phyloP scores from a whole-genome alignment of 2,329 filamentous ascomycete species.

The Bisporella sp. region DNA sequence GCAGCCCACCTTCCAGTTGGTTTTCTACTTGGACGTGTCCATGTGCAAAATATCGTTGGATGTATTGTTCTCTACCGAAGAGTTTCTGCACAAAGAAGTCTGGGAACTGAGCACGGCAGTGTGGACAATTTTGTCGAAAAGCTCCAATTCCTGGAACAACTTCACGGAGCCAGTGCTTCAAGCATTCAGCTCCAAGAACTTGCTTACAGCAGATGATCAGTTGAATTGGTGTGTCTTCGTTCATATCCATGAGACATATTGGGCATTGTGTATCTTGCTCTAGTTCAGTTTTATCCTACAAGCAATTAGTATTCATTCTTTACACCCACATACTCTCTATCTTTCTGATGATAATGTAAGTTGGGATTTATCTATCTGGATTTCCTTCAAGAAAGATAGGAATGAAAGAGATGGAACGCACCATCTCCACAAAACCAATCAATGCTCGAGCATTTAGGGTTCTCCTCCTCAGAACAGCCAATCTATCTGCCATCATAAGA shows the following conservation, averaged over 20 bases:
- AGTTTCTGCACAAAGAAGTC: slow-evolving; percentile 10
- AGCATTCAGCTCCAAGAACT: slow-evolving; percentile 13
- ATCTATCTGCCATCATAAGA: slow-evolving; percentile 18
- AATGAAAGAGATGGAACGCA: background rate
- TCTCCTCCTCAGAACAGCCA: slow-evolving; percentile 8
- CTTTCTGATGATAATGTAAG: no score
- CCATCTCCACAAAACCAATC: slow-evolving; percentile 5
- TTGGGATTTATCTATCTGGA: no score
- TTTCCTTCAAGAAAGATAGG: background rate
- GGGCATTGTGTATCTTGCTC: slow-evolving; percentile 10
- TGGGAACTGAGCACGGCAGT: slow-evolving; percentile 12
- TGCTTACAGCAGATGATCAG: slow-evolving; percentile 19
- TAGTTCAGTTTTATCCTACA: slow-evolving; percentile 4
- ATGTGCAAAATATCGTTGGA: background rate
- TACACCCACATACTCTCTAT: no score
- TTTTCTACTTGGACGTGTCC: background rate
- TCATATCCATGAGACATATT: slow-evolving; percentile 16
- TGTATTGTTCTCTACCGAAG: slow-evolving; percentile 1
- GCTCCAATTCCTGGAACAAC: background rate
- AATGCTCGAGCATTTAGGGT: slow-evolving; percentile 1
- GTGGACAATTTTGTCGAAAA: slow-evolving; percentile 7
- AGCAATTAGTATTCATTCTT: background rate
- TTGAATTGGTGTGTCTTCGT: slow-evolving; percentile 10
- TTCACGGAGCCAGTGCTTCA: slow-evolving; percentile 12
- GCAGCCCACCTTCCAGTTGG: background rate